Conservation (phyloP, 306 rosid species). For the Cucumis hystrix region DNA sequence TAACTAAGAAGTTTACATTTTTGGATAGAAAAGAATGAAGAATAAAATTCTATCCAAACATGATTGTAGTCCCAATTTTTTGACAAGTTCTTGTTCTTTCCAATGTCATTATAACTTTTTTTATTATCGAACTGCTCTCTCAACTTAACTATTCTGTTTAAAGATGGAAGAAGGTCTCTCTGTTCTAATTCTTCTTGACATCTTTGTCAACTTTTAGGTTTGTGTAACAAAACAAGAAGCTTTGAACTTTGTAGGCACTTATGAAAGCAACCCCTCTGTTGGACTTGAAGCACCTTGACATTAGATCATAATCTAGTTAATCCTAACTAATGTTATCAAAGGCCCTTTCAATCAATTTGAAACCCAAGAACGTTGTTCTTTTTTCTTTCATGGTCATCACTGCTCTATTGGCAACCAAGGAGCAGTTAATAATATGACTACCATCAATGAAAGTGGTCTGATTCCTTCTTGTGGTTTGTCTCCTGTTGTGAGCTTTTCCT, state of each 20-base stretch:
- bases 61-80: background rate
- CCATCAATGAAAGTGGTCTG: background rate
- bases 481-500: no score
- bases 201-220: background rate
- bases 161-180: background rate
- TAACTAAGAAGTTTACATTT: background rate
- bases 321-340: background rate
- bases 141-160: background rate
- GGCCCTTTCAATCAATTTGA: background rate
- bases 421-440: background rate
- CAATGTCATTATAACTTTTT: background rate
- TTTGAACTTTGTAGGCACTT: background rate
- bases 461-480: no score
- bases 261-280: background rate
- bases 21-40: background rate
- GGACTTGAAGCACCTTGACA: background rate
- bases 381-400: background rate
- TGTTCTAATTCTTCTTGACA: background rate
- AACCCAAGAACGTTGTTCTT: background rate
- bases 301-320: background rate
- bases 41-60: background rate
- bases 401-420: background rate
- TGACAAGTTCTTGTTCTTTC: background rate
- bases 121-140: background rate
- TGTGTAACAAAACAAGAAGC: background rate